A percentile compares a stretch with the other conserved stretches of the same genome.
phyloP scores from a whole-genome alignment of 805 yeast genomes.

The Pichia eremophila region DNA sequence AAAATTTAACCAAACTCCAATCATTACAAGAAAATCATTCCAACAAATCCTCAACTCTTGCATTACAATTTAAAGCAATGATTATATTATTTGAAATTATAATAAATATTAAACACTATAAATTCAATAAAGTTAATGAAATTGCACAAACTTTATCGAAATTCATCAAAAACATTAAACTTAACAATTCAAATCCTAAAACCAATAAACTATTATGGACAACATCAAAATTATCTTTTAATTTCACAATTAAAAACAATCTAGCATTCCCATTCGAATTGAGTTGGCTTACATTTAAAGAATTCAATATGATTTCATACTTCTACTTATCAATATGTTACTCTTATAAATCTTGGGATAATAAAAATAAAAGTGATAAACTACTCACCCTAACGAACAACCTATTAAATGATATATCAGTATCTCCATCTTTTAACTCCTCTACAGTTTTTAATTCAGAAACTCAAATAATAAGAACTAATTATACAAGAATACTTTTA shows the following conservation, averaged over 20 bases:
- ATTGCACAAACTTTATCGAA: not conserved
- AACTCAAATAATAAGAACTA: not conserved
- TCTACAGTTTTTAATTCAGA: not conserved
- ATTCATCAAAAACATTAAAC: not conserved
- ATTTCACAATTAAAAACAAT: not conserved
- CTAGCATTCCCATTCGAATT: conserved; percentile 20
- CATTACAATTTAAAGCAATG: conserved; percentile 4
- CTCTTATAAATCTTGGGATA: conserved; percentile 28
- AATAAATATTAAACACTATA: not conserved
- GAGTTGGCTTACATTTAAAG: conserved; percentile 35
- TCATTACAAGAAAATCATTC: not conserved
- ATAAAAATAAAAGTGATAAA: conserved; percentile 26
- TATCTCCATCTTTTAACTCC: not conserved
- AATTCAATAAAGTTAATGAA: not conserved
- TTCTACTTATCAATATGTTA: conserved; percentile 34
- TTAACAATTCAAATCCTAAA: not conserved
- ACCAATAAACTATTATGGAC: conserved; percentile 5
- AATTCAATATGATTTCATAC: conserved; percentile 32
- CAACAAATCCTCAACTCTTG: not conserved
- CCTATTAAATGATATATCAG: not conserved
- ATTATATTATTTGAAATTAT: conserved; percentile 3
- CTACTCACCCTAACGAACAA: conserved; percentile 18
- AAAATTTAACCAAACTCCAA: not conserved
- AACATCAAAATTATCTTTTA: not conserved
- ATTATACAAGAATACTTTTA: not conserved